Conservation (phyloP, 108 stramenopile species). For the Cyclostephanos invisitatus region DNA sequence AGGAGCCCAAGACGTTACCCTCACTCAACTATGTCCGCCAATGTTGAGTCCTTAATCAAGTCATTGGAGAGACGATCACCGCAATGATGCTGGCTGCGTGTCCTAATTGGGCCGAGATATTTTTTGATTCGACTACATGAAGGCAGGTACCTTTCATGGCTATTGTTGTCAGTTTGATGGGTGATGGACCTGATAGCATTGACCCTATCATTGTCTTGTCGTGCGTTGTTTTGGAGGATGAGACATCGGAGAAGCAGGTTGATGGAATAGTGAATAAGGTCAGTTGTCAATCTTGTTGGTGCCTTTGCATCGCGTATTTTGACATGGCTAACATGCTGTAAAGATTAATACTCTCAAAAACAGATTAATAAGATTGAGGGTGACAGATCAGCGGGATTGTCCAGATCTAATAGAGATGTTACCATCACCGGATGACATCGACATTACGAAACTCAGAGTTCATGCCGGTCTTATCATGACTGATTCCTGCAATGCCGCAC, state of each 20-base stretch:
- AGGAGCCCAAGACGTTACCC: not conserved
- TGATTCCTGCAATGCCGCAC: conserved; percentile 17
- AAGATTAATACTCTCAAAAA: conserved; percentile 1
- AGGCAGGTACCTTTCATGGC: not conserved
- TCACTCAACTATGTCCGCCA: not conserved
- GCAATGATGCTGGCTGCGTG: not conserved
- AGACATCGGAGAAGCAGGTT: conserved; percentile 13
- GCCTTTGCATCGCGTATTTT: not conserved
- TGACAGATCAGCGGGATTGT: not conserved
- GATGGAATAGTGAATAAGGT: conserved; percentile 3
- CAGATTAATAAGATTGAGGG: not conserved
- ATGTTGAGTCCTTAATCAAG: not conserved
- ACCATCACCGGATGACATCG: not conserved
- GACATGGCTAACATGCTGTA: not conserved
- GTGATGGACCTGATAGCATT: conserved; percentile 1
- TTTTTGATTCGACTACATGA: conserved; percentile 4
- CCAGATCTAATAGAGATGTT: not conserved
- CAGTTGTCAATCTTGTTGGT: not conserved
- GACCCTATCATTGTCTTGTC: conserved; percentile 5
- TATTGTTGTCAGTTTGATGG: conserved; percentile 10
- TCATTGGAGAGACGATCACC: not conserved
- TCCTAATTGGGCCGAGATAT: conserved; percentile 6
- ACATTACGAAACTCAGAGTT: not conserved
- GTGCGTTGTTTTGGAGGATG: conserved; percentile 9
- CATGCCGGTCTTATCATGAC: conserved; percentile 2